phyloP scores from a whole-genome alignment of 139 green algal species.

The Nannochloris sp. region DNA sequence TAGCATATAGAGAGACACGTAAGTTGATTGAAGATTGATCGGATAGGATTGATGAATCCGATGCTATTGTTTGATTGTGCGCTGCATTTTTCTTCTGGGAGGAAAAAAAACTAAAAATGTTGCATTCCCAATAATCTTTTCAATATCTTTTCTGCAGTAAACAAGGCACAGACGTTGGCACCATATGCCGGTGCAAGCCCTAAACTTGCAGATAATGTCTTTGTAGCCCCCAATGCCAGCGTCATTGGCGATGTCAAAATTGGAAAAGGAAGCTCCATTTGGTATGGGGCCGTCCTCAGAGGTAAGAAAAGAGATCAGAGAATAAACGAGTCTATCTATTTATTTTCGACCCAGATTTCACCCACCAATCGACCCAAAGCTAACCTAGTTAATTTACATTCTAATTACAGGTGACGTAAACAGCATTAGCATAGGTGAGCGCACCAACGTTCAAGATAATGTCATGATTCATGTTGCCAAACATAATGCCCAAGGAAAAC shows the following conservation, averaged over 20 bases:
- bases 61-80: neutral
- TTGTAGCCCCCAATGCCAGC: conserved; percentile 82
- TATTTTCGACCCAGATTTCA: neutral
- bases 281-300: conserved; percentile 84
- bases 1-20: conserved; percentile 50
- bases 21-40: conserved; percentile 7
- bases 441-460: conserved; percentile 87
- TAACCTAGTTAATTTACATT: neutral
- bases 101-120: neutral
- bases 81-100: neutral
- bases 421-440: conserved; percentile 68
- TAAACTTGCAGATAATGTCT: conserved; percentile 46
- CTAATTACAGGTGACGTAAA: conserved; percentile 81
- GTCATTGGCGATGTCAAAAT: conserved; percentile 90
- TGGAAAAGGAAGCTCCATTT: conserved; percentile 69
- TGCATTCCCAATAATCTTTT: neutral
- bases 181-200: conserved; percentile 29
- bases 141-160: conserved; percentile 24
- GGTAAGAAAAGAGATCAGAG: conserved; percentile 56
- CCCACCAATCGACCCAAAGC: neutral
- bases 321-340: no score
- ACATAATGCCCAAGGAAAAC: conserved; percentile 41
- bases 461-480: conserved; percentile 82
- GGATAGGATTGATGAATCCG: neutral
- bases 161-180: conserved; percentile 31